phyloP scores from a whole-genome alignment of 768 basidiomycete species.

The Phlegmacium glaucopus region DNA sequence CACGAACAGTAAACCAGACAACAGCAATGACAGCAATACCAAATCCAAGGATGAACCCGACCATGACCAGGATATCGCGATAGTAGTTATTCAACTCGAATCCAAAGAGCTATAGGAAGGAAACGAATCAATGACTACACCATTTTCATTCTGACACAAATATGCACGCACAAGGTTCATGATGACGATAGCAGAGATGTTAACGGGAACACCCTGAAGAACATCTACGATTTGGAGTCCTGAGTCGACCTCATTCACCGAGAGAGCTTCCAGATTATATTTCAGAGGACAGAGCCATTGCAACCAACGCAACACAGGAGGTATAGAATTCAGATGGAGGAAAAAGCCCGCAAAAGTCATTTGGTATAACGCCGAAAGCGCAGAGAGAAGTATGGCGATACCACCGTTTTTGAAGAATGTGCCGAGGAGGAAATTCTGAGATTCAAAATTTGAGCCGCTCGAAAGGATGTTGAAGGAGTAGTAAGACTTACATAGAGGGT shows the following conservation, averaged over 20 bases:
- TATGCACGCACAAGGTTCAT: constrained; percentile 67
- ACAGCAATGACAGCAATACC: constrained; percentile 65
- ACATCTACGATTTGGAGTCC: constrained; percentile 82
- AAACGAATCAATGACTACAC: constrained; percentile 2
- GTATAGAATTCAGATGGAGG: constrained; percentile 80
- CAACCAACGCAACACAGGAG: constrained; percentile 90
- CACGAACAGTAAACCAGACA: constrained; percentile 77
- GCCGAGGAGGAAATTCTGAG: constrained; percentile 87
- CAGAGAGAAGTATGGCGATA: constrained; percentile 85
- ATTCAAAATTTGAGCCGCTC: background rate
- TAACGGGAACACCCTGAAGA: constrained; percentile 77
- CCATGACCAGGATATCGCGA: constrained; percentile 82
- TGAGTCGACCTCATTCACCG: constrained; percentile 89
- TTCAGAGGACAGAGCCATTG: constrained; percentile 89
- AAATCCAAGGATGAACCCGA: constrained; percentile 83
- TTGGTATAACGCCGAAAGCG: constrained; percentile 70
- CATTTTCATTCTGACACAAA: background rate
- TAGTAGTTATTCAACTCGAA: constrained; percentile 83
- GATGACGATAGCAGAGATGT: constrained; percentile 77
- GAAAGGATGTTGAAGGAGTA: background rate
- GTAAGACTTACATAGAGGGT: constrained; percentile 69
- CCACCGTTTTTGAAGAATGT: constrained; percentile 83
- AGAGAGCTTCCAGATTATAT: constrained; percentile 78
- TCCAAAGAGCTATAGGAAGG: constrained; percentile 66
- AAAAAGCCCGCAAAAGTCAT: constrained; percentile 94